phyloP scores from a whole-genome alignment of 164 flowering plant species.

The Sedum album region DNA sequence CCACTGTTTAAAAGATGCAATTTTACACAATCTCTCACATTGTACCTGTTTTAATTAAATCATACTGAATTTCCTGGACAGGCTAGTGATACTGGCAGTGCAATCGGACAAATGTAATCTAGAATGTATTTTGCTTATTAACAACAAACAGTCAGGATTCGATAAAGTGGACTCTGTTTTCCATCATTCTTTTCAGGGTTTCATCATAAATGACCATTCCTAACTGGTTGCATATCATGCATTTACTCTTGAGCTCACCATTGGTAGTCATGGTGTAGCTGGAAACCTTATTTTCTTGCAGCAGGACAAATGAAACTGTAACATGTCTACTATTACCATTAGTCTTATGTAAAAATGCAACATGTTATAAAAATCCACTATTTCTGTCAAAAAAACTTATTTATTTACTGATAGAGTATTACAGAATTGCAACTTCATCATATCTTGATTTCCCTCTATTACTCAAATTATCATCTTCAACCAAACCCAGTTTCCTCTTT shows the following conservation, averaged over 20 bases:
- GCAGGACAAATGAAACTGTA: too few species aligned
- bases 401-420: too few species aligned
- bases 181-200: too few species aligned
- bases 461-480: slow-evolving; percentile 36
- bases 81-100: not conserved
- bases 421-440: slow-evolving; percentile 29
- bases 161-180: not conserved
- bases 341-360: too few species aligned
- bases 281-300: too few species aligned
- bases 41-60: not conserved
- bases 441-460: slow-evolving; percentile 54
- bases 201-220: too few species aligned
- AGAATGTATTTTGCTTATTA: not conserved
- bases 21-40: not conserved
- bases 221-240: too few species aligned
- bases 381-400: too few species aligned
- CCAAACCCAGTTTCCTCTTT: slow-evolving; percentile 54
- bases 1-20: not conserved
- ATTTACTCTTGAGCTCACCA: too few species aligned
- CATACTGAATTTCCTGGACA: not conserved
- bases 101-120: not conserved
- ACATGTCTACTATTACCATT: too few species aligned
- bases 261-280: too few species aligned
- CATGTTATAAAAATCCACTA: too few species aligned
- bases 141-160: not conserved